Evolutionary conservation across 768 basidiomycete species (phyloP).

Genomic region (Mycena belliarum): DNA sequence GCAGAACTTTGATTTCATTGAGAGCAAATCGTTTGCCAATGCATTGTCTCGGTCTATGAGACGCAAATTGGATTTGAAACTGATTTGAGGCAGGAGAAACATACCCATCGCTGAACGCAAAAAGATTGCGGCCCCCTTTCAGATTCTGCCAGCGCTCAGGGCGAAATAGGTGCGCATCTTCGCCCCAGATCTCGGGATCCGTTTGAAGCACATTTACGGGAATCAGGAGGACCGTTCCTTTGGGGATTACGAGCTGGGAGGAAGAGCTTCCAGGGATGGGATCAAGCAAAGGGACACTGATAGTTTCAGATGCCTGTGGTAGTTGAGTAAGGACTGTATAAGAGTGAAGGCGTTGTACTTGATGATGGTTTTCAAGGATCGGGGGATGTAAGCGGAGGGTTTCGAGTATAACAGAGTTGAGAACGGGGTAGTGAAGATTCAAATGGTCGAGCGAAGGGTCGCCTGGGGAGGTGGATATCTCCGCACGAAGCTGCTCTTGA

Average conservation of each 20-base stretch:
- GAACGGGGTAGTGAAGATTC: slow-evolving; percentile 48
- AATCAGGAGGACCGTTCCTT: slow-evolving; percentile 55
- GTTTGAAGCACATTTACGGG: slow-evolving; percentile 60
- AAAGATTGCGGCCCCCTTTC: slow-evolving; percentile 40
- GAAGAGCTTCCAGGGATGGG: slow-evolving; percentile 48
- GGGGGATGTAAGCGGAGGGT: slow-evolving; percentile 63
- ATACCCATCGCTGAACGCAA: slow-evolving; percentile 63
- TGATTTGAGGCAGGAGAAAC: background rate
- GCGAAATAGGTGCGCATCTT: slow-evolving; percentile 55
- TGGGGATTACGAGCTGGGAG: slow-evolving; percentile 49
- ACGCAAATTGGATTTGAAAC: slow-evolving; percentile 9
- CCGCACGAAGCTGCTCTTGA: slow-evolving; percentile 59
- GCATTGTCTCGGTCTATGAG: slow-evolving; percentile 55
- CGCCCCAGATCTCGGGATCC: slow-evolving; percentile 58
- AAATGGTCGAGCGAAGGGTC: slow-evolving; percentile 56
- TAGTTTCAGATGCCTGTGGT: slow-evolving; percentile 50
- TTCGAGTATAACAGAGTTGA: slow-evolving; percentile 65
- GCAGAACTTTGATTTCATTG: slow-evolving; percentile 58
- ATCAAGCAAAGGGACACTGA: slow-evolving; percentile 54
- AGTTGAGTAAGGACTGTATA: background rate
- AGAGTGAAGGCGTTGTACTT: slow-evolving; percentile 33
- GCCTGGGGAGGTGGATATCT: slow-evolving; percentile 40
- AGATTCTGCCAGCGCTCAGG: slow-evolving; percentile 64
- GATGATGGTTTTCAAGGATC: slow-evolving; percentile 66
- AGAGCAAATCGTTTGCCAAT: slow-evolving; percentile 60